Evolutionary conservation across 768 basidiomycete genomes (phyloP), one percentile per base, ranked within the genome.

Genomic region (Tylopilus balloui): DNA sequence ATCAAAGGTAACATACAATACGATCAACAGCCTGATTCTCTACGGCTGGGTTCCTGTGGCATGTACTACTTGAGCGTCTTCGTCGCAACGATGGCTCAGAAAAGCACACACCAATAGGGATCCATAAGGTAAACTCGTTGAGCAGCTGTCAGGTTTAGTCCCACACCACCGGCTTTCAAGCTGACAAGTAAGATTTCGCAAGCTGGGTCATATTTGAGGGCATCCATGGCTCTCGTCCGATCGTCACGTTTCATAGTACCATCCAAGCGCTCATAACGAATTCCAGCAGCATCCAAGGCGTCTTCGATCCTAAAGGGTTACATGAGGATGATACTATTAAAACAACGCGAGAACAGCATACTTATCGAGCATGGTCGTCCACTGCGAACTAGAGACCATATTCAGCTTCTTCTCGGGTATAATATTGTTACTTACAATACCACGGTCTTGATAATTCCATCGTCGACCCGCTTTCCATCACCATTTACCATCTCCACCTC

Each of bases 171-270:
- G 7, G 96, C 96, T 62, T 95, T 89, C 57, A 98, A 75, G 64
- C 93, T 96, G 60, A 99, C 94, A 27, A 99, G 78, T 35, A 99
- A 75, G 14, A 99, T 91, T 73, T 99, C 96, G 63, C 90, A 91
- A 21, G 74, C 74, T 13, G 92, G 92, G 61, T 99, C 93, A 55
- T 79, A 77, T 71, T 93, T 94, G 50, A 99, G 76, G 2, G 86
- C 82, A 14, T 96, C 92, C 88, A 97, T 94, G 4, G 96, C 90
- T 47, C 80, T 78, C 12, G 83, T 86, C 15, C 96, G 84, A 47
- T 95, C 93, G 45, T 96, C 94, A 41, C 95, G 86, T 65, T 89
- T 94, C 96, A 99, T 99, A 3, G 92, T 93, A 1, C 96, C 96
- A 67, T 99, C 96, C 36, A 99, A 71, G 42, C 96, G 84, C 58